These are phyloP conservation scores for Pilaira anomala DNA, from an alignment of 192 early-diverging fungal genomes.

Conservation along the genomic window DNA sequence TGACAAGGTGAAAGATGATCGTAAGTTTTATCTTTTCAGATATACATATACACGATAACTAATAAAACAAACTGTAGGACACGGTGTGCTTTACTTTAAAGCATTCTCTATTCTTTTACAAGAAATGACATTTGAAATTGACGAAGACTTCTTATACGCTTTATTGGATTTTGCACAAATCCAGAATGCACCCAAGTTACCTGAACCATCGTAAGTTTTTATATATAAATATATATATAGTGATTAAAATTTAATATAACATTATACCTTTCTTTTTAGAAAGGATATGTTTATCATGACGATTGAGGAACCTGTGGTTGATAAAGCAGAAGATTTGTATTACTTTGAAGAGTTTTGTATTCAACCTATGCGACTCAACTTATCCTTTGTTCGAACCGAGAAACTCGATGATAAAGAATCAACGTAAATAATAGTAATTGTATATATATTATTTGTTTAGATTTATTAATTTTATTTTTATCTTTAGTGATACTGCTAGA, in stretches of 20 bases:
- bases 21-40: constrained; percentile 16
- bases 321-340: constrained; percentile 57
- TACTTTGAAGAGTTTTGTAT: constrained; percentile 88
- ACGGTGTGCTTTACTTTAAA: constrained; percentile 85
- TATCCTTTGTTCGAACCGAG: constrained; percentile 78
- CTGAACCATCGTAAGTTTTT: too few species aligned
- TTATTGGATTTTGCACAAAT: constrained; percentile 80
- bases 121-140: constrained; percentile 83
- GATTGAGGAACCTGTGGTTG: constrained; percentile 43
- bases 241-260: too few species aligned
- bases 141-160: constrained; percentile 78
- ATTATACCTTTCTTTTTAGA: background rate
- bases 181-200: constrained; percentile 26
- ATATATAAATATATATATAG: too few species aligned
- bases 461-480: background rate
- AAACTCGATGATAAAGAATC: constrained; percentile 52
- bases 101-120: constrained; percentile 78
- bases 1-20: constrained; percentile 74
- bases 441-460: background rate
- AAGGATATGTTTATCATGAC: constrained; percentile 8
- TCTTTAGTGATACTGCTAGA: constrained; percentile 7
- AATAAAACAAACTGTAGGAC: constrained; percentile 31
- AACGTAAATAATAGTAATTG: constrained; percentile 38
- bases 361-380: constrained; percentile 81
- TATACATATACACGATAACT: background rate